Percentiles rank a stretch among this genome's conserved stretches.
These are phyloP conservation scores for Kurtzmaniella cleridarum DNA, from an alignment of 805 yeast genomes.

Conservation along the genomic window DNA sequence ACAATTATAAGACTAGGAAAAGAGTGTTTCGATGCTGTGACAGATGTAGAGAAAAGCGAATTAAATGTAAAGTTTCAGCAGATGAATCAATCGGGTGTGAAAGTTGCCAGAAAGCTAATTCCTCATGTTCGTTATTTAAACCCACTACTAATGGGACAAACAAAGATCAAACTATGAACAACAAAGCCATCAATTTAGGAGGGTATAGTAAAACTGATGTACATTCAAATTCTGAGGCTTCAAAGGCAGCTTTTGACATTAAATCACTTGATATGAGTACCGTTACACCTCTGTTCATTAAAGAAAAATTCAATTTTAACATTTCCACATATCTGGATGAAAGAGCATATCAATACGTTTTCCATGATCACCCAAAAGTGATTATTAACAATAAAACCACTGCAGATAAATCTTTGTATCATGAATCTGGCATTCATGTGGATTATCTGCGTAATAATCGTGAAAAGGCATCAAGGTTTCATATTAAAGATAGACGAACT, in stretches of 20 bases:
- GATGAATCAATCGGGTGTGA: conserved; percentile 22
- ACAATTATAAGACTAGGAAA: conserved; percentile 28
- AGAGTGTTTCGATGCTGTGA: conserved; percentile 30
- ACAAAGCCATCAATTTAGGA: too few species aligned
- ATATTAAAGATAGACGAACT: conserved; percentile 10
- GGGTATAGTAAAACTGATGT: too few species aligned
- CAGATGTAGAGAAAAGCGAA: conserved; percentile 22
- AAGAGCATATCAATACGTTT: conserved; percentile 17
- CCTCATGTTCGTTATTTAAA: conserved; percentile 14
- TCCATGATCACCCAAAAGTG: conserved; percentile 22
- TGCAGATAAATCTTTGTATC: conserved; percentile 17
- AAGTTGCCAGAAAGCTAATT: conserved; percentile 19
- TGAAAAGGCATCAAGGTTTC: conserved; percentile 6
- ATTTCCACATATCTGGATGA: conserved; percentile 14
- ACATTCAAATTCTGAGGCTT: too few species aligned
- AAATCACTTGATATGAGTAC: not conserved
- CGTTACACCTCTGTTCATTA: conserved; percentile 16
- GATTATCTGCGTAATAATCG: conserved; percentile 7
- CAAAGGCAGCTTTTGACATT: too few species aligned
- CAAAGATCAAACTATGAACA: not conserved
- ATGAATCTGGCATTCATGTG: conserved; percentile 21
- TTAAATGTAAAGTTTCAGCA: conserved; percentile 22
- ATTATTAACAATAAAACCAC: conserved; percentile 13
- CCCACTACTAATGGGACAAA: not conserved
- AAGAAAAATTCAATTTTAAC: conserved; percentile 20